phyloP scores from a whole-genome alignment of 805 yeast species.

The Trichomonascus vanleenenianus region DNA sequence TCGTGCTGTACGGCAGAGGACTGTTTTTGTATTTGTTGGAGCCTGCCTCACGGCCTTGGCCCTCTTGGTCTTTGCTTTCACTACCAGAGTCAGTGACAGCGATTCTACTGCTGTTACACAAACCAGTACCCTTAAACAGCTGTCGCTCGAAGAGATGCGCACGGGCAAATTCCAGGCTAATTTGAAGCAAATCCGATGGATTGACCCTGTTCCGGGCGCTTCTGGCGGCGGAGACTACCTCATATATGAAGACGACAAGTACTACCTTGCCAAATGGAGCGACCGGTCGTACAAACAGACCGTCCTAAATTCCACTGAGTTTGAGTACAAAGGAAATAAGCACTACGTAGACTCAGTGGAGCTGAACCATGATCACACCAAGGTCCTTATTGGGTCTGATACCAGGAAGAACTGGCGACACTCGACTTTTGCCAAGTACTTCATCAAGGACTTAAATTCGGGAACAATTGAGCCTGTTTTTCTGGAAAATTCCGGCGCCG shows the following conservation, averaged over 20 bases:
- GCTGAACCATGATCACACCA: constrained; percentile 39
- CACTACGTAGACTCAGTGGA: constrained; percentile 35
- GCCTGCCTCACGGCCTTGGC: neutral
- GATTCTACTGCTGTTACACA: too few relatives aligned
- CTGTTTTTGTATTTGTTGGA: neutral
- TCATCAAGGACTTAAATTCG: constrained; percentile 46
- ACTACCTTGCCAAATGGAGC: constrained; percentile 40
- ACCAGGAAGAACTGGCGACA: constrained; percentile 53
- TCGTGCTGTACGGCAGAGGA: neutral
- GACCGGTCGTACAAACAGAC: constrained; percentile 7
- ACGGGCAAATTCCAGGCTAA: constrained; percentile 50
- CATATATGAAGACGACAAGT: constrained; percentile 35
- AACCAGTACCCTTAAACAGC: neutral
- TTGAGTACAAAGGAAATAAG: constrained; percentile 36
- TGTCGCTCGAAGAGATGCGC: constrained; percentile 41
- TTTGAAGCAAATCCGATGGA: constrained; percentile 61
- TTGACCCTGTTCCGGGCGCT: constrained; percentile 41
- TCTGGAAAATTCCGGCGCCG: constrained; percentile 16
- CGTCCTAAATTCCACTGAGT: constrained; percentile 16
- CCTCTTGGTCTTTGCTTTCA: neutral
- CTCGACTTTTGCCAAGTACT: constrained; percentile 53
- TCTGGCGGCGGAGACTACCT: constrained; percentile 47
- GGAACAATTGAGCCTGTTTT: constrained; percentile 29
- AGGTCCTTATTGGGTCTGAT: constrained; percentile 52
- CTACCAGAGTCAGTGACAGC: neutral